Conservation (phyloP, 108 stramenopile species). For the Epithemia pelagica region DNA sequence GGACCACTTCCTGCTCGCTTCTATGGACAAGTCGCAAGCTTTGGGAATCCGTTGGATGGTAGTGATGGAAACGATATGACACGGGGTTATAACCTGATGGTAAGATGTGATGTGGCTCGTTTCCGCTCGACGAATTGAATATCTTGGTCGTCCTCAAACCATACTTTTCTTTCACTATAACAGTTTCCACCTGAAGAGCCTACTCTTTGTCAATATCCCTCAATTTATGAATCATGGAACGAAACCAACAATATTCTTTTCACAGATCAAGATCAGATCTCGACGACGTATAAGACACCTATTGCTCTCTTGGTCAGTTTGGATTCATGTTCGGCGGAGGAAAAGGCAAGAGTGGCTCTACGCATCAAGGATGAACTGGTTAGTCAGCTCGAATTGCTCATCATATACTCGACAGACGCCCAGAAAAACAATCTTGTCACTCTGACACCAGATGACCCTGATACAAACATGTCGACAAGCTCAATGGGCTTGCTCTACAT, state of each 20-base stretch:
- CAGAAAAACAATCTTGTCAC: background rate
- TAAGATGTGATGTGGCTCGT: too few species aligned
- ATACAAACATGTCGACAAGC: background rate
- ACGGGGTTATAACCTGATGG: background rate
- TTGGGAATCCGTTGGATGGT: slow-evolving; percentile 1
- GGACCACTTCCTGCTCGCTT: background rate
- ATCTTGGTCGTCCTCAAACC: background rate
- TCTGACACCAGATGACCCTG: background rate
- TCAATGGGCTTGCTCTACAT: background rate
- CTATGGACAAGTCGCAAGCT: slow-evolving; percentile 1
- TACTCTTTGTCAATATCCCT: background rate
- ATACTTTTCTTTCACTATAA: background rate
- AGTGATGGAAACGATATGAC: background rate
- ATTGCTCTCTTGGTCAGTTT: slow-evolving; percentile 32
- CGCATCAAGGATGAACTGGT: slow-evolving; percentile 17
- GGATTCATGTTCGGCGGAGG: slow-evolving; percentile 25
- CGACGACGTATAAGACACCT: background rate
- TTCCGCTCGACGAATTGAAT: too few species aligned
- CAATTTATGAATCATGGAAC: background rate
- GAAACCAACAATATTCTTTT: background rate
- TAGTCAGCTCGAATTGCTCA: slow-evolving; percentile 10
- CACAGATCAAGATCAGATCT: background rate
- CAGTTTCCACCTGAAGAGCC: slow-evolving; percentile 5
- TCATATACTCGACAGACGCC: slow-evolving; percentile 19
- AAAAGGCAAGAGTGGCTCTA: slow-evolving; percentile 25